phyloP scores from a whole-genome alignment of 371 early-diverging fungal genomes.

The Zopfochytrium polystomum region DNA sequence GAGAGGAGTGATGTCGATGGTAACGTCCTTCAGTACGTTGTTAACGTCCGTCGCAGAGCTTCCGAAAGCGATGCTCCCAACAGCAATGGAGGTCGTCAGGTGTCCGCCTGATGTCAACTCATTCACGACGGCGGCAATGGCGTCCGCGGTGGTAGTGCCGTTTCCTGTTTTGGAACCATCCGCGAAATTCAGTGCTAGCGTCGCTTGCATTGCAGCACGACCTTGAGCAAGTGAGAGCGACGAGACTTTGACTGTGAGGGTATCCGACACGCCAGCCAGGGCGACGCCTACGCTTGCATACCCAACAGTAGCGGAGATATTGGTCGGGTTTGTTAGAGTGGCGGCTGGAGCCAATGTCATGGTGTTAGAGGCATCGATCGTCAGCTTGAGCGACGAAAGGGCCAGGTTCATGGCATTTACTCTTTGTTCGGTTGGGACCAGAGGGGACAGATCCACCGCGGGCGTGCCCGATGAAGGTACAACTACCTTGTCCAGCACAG shows the following conservation, averaged over 20 bases:
- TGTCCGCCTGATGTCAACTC: background rate
- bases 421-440: slow-evolving; percentile 4
- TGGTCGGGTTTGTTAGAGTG: slow-evolving; percentile 6
- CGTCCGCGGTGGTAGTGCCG: background rate
- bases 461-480: background rate
- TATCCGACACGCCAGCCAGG: background rate
- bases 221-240: background rate
- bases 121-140: background rate
- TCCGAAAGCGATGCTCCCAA: background rate
- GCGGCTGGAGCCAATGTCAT: background rate
- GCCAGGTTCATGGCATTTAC: background rate
- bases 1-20: background rate
- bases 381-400: background rate
- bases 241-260: background rate
- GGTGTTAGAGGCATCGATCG: background rate
- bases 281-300: background rate
- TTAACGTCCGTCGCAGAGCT: background rate
- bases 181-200: background rate
- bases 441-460: background rate
- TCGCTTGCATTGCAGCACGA: background rate
- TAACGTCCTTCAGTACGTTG: background rate
- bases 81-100: background rate
- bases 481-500: background rate
- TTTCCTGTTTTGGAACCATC: too few species aligned
- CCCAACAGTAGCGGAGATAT: background rate